Evolutionary conservation across 164 flowering plant species (phyloP), one percentile per base, ranked within the genome.

Genomic region (Sedum album): DNA sequence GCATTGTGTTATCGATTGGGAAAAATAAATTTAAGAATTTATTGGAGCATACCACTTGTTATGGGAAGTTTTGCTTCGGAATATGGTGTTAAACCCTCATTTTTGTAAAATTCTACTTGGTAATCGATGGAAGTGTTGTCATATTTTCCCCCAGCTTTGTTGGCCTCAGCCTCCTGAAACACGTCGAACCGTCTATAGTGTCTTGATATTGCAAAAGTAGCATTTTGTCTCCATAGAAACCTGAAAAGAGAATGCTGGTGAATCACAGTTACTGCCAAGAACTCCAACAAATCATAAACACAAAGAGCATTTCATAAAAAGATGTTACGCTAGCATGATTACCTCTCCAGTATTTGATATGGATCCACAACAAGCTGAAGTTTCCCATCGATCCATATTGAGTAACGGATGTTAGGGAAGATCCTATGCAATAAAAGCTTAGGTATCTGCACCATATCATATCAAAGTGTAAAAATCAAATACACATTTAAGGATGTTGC

Each of bases 341-440:
- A 91, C 98, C 98, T 88, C 77, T 94, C 98, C 70, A 94, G 86
- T 78, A 94, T 69, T 82, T 88, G 95, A 79, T 85, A 91, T n/a
- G 98, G 97, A 77, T 94, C 98, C 67, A 80, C 87, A 31, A 91
- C 87, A 75, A 94, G 97, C 78, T 88, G 77, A 72, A 91, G 97
- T 81, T 94, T 94, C 65, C 90, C 98, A 82, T 94, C 98, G 74
- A 94, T 85, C 98, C 98, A 94, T 73, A 94, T 62, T 30, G 98
- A 94, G 74, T 75, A 91, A 18, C 86, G 76, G 15, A 81, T 86
- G 76, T 87, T 86, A 18, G 93, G 93, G 68, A 94, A 91, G 62
- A 94, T 72, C 77, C 98, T 84, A 69, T 91, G 98, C 44, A 90
- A 66, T 60, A 94, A 76, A 74, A 94, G 95, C 87, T 94, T 94